Percentiles rank a stretch among this genome's conserved stretches.
Evolutionary conservation across 345 rosid genomes (phyloP).

Genomic region (Erucastrum elatum): DNA sequence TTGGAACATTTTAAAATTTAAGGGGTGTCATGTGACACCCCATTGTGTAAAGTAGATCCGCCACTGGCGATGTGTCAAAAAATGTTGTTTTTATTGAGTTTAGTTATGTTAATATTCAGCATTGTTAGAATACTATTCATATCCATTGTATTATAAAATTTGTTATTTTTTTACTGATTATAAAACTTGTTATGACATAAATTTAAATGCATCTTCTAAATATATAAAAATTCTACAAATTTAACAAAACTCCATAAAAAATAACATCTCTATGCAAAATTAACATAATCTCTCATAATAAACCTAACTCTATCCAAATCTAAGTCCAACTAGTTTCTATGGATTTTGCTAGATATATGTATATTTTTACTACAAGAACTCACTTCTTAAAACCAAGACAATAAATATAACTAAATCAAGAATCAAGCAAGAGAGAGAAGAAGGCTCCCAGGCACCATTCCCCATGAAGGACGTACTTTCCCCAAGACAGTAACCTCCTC

Average conservation of each 20-base stretch:
- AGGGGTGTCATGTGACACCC: too few species aligned
- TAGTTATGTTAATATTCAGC: background rate
- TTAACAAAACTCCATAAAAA: too few species aligned
- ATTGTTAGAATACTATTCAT: background rate
- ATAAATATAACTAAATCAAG: too few species aligned
- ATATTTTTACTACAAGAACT: background rate
- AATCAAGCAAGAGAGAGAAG: too few species aligned
- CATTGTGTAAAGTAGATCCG: too few species aligned
- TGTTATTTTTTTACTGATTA: too few species aligned
- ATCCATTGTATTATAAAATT: background rate
- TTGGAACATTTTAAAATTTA: too few species aligned
- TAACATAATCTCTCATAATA: background rate
- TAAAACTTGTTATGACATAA: background rate
- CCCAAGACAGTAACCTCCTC: too few species aligned
- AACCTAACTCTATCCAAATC: background rate
- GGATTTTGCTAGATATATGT: background rate
- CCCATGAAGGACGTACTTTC: too few species aligned
- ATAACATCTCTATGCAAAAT: background rate
- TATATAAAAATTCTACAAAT: background rate
- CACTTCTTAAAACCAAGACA: background rate
- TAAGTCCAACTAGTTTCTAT: background rate
- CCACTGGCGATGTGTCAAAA: too few species aligned
- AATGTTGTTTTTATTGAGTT: background rate
- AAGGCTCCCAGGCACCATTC: too few species aligned
- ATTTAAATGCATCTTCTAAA: background rate